phyloP scores from a whole-genome alignment of 2,329 filamentous ascomycete genomes.

The Talaromyces marneffei region DNA sequence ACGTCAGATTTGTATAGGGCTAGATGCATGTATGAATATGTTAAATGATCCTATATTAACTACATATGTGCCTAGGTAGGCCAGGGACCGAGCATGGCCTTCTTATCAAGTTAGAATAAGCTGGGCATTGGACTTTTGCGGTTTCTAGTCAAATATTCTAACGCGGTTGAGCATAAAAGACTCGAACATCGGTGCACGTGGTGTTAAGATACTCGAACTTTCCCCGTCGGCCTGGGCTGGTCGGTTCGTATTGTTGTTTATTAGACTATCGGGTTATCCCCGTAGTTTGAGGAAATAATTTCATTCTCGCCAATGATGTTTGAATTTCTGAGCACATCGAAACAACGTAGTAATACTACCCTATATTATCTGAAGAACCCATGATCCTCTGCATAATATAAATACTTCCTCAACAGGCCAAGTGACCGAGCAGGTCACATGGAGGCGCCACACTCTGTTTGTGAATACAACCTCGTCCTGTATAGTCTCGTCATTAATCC shows the following conservation, averaged over 20 bases:
- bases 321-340: no score
- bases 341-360: no score
- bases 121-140: no score
- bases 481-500: not conserved
- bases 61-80: no score
- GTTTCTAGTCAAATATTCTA: no score
- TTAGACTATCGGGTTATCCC: not conserved
- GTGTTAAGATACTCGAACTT: not conserved
- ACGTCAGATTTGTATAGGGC: no score
- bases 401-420: not conserved
- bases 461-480: not conserved
- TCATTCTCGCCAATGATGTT: not conserved
- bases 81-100: not conserved
- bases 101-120: not conserved
- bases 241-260: not conserved
- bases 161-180: not conserved
- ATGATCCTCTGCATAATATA: not conserved
- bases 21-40: no score
- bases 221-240: not conserved
- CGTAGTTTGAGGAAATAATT: not conserved
- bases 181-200: not conserved
- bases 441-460: not conserved
- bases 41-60: not conserved
- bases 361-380: not conserved
- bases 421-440: not conserved